Percentiles rank a stretch among this genome's conserved stretches.
phyloP scores from a whole-genome alignment of 2,329 filamentous ascomycete species.

The Colletotrichum agaves region DNA sequence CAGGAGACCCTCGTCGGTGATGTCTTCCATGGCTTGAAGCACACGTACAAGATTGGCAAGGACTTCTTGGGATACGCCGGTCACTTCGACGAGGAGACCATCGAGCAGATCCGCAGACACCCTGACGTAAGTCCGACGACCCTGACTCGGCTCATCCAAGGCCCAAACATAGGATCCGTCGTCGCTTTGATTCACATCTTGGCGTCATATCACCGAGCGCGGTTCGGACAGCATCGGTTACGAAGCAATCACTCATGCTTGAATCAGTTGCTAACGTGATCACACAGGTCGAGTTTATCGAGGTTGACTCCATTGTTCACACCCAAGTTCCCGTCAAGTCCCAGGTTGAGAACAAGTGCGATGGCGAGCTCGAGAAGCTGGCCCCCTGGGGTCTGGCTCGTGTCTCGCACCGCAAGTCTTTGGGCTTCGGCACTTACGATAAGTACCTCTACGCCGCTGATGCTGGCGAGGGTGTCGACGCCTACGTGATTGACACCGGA shows the following conservation, averaged over 20 bases:
- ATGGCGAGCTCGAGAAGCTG: slow-evolving; percentile 81
- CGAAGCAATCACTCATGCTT: neutral
- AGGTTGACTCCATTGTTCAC: slow-evolving; percentile 93
- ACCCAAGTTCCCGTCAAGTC: slow-evolving; percentile 67
- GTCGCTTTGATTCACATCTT: neutral
- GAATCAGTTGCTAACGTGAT: slow-evolving; percentile 30
- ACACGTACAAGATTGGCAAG: slow-evolving; percentile 89
- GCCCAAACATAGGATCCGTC: slow-evolving; percentile 4
- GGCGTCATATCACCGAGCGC: neutral
- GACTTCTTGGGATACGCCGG: slow-evolving; percentile 92
- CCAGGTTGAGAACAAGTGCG: slow-evolving; percentile 56
- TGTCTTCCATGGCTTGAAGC: slow-evolving; percentile 87
- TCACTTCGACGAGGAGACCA: slow-evolving; percentile 92
- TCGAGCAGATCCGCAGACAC: slow-evolving; percentile 93
- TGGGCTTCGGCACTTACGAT: slow-evolving; percentile 95
- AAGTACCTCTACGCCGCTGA: slow-evolving; percentile 94
- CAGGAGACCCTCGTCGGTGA: slow-evolving; percentile 75
- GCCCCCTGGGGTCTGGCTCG: slow-evolving; percentile 99
- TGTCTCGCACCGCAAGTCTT: slow-evolving; percentile 90
- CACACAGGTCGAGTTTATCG: slow-evolving; percentile 92
- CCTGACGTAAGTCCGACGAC: slow-evolving; percentile 84
- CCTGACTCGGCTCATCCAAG: neutral
- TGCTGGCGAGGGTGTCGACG: slow-evolving; percentile 96
- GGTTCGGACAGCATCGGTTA: neutral
- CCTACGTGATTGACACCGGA: slow-evolving; percentile 98